Evolutionary conservation across 1,284 basidiomycete genomes (phyloP).

Genomic region (Boletellus deceptivus): DNA sequence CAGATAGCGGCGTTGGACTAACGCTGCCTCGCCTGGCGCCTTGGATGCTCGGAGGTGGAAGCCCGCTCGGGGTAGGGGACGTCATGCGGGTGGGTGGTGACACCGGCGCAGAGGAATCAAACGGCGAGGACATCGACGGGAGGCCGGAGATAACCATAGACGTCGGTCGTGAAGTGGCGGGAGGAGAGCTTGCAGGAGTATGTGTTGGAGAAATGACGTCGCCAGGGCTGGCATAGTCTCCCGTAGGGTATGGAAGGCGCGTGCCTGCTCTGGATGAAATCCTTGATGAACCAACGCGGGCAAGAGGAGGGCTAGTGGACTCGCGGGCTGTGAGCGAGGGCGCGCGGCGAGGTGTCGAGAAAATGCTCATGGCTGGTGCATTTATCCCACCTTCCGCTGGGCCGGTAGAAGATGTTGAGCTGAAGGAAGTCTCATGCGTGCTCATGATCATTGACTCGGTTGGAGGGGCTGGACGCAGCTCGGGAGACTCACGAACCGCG

Average conservation of each 20-base stretch:
- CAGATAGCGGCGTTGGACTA: constrained; percentile 60
- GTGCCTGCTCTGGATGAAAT: constrained; percentile 40
- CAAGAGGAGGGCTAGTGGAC: constrained; percentile 64
- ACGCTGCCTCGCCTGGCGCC: constrained; percentile 46
- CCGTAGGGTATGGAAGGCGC: constrained; percentile 74
- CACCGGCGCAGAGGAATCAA: constrained; percentile 16
- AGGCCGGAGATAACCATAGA: constrained; percentile 32
- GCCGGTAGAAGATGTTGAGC: constrained; percentile 24
- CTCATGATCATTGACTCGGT: constrained; percentile 40
- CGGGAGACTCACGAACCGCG: constrained; percentile 45
- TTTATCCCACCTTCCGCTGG: constrained; percentile 15
- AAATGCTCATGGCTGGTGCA: constrained; percentile 14
- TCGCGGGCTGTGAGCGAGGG: constrained; percentile 49
- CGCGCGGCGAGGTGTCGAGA: constrained; percentile 36
- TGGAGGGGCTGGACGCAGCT: constrained; percentile 40
- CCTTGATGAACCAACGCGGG: constrained; percentile 29
- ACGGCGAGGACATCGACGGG: constrained; percentile 26
- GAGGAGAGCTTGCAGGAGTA: constrained; percentile 63
- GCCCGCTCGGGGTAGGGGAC: constrained; percentile 28
- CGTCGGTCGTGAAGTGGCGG: constrained; percentile 22
- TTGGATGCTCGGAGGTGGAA: constrained; percentile 35
- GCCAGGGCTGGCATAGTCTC: constrained; percentile 69
- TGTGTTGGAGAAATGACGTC: constrained; percentile 40
- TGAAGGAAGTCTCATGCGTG: constrained; percentile 25
- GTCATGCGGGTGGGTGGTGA: constrained; percentile 25